Evolutionary conservation across 2,329 filamentous ascomycete species (phyloP), one percentile per base, ranked within the genome.

Genomic region (Diaporthe capsici): DNA sequence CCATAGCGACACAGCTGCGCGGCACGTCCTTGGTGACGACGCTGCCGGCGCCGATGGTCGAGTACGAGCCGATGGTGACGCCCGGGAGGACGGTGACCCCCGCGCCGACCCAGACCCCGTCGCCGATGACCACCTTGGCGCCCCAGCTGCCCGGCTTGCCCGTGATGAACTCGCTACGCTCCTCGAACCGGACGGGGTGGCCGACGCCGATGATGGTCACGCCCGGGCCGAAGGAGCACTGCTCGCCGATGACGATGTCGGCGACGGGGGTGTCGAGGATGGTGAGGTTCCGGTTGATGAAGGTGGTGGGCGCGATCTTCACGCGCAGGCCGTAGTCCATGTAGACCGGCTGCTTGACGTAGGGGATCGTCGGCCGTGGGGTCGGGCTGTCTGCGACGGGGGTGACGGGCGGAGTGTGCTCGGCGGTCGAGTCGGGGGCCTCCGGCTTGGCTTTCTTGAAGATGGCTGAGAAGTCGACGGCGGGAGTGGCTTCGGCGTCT

Each of bases 81-180:
- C 81, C 81, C 12, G 79, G 80, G 79, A 86, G 61, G 49, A 86
- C 83, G 3, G 79, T 82, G 10, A 80, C 84, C 25, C 82, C 80
- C 17, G 81, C 82, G 2, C 85, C 84, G 58, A 87, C 83, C 84
- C 84, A 86, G 42, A 84, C 84, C 51, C 84, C 80, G 53, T 85
- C 79, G 1, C 82, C 84, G 65, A 86, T 84, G 2, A 76, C 80
- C 44, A 86, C 82, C 6, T 77, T 79, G 25, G 80, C 79, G 17
- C 82, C 82, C 42, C 79, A 79, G 73, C 81, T 82, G 39, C 73
- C 74, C 39, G 78, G 76, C 73, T 77, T 78, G 8, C 77, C 74
- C 1, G 74, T 75, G 22, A 80, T 74, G 63, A 80, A 80, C 75
- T 81, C 78, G 20, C 78, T 76, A 13, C 81, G 78, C 71, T 82